These are phyloP conservation scores for Oemleria cerasiformis DNA, from an alignment of 306 rosid genomes.

Conservation along the genomic window DNA sequence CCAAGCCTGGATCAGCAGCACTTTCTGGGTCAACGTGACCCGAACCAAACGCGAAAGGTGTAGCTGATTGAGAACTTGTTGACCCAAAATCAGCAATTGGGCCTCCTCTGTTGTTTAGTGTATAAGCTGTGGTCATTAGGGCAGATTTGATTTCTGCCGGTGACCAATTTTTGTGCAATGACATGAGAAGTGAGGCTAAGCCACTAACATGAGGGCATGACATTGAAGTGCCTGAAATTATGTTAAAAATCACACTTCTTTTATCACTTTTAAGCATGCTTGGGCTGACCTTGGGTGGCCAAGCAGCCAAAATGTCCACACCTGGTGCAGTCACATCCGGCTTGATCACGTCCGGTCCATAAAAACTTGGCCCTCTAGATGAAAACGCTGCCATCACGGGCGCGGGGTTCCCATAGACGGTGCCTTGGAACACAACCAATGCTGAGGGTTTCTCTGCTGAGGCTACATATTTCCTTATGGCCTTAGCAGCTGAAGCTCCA, in stretches of 20 bases:
- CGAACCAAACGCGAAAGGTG: constrained; percentile 60
- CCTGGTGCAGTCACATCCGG: constrained; percentile 84
- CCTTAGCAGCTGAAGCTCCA: constrained; percentile 49
- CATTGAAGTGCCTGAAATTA: constrained; percentile 81
- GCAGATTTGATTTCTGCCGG: constrained; percentile 76
- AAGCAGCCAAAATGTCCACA: constrained; percentile 73
- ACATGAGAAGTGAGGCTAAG: constrained; percentile 50
- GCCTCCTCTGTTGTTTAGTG: constrained; percentile 39
- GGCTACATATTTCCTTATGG: constrained; percentile 30
- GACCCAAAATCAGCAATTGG: constrained; percentile 42
- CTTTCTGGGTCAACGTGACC: constrained; percentile 71
- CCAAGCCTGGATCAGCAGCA: constrained; percentile 64
- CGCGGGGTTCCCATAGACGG: constrained; percentile 49
- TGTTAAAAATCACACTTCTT: constrained; percentile 52
- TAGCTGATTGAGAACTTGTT: constrained; percentile 29
- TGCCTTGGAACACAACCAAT: constrained; percentile 49
- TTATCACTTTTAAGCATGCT: constrained; percentile 40
- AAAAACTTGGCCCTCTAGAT: constrained; percentile 59
- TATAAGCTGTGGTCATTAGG: constrained; percentile 68
- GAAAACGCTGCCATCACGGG: constrained; percentile 70
- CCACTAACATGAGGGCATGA: constrained; percentile 86
- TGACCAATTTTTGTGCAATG: constrained; percentile 54
- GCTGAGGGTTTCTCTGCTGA: constrained; percentile 35
- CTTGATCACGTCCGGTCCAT: constrained; percentile 54
- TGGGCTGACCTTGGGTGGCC: constrained; percentile 59